phyloP scores from a whole-genome alignment of 306 rosid species.

The Cicer judaicum region DNA sequence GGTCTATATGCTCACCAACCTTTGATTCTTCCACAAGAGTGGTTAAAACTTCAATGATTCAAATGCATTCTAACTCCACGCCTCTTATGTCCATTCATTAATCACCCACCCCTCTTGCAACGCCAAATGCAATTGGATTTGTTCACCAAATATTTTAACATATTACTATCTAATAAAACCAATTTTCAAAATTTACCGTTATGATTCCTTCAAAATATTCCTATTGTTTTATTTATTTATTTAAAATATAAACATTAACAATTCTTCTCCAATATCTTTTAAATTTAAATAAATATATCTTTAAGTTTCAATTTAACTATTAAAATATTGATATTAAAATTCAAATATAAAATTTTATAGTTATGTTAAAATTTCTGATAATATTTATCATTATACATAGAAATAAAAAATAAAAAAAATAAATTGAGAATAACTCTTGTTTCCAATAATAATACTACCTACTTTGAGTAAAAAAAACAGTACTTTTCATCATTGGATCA shows the following conservation, averaged over 20 bases:
- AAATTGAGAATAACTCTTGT: too few relatives aligned
- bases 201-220: too few relatives aligned
- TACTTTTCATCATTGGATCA: not conserved
- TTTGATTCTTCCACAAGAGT: conserved; percentile 42
- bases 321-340: too few relatives aligned
- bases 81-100: not conserved
- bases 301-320: too few relatives aligned
- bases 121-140: not conserved
- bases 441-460: not conserved
- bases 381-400: too few relatives aligned
- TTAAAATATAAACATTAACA: not conserved
- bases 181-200: too few relatives aligned
- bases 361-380: too few relatives aligned
- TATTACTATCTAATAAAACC: too few relatives aligned
- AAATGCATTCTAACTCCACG: not conserved
- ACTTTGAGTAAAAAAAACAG: not conserved
- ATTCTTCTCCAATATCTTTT: too few relatives aligned
- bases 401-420: not conserved
- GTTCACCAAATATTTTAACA: not conserved
- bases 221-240: not conserved
- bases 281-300: too few relatives aligned
- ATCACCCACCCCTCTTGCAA: not conserved
- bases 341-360: too few relatives aligned
- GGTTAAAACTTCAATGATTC: not conserved
- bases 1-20: conserved; percentile 54